These are phyloP conservation scores for Geosmithia flava DNA, from an alignment of 2,329 filamentous ascomycete species.

Conservation along the genomic window DNA sequence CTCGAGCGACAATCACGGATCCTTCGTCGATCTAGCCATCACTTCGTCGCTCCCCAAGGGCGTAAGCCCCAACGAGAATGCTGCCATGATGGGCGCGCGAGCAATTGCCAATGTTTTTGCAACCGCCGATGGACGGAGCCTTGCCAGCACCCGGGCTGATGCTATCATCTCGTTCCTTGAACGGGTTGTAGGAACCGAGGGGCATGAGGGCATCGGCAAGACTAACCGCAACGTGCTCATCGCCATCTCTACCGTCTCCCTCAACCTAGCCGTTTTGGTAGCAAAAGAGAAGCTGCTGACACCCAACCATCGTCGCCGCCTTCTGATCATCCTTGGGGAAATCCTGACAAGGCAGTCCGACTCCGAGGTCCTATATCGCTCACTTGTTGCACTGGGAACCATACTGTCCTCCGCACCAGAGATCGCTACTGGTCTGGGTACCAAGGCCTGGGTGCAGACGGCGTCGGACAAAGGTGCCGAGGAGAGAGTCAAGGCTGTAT, in stretches of 20 bases:
- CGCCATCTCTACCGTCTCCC: conserved; percentile 67
- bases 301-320: conserved; percentile 18
- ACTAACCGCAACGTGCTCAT: conserved; percentile 71
- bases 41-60: conserved; percentile 29
- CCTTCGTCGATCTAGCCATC: conserved; percentile 45
- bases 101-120: conserved; percentile 75
- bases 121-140: conserved; percentile 55
- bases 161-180: conserved; percentile 51
- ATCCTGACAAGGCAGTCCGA: conserved; percentile 59
- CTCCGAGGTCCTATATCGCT: conserved; percentile 71
- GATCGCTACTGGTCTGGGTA: conserved; percentile 27
- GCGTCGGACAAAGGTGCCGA: conserved; percentile 32
- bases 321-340: conserved; percentile 49
- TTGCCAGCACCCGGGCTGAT: conserved; percentile 47
- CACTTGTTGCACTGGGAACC: conserved; percentile 74
- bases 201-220: conserved; percentile 33
- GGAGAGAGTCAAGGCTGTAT: conserved; percentile 31
- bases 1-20: conserved; percentile 35
- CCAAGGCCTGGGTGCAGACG: conserved; percentile 24
- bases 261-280: conserved; percentile 75
- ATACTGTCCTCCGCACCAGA: conserved; percentile 39
- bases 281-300: conserved; percentile 26
- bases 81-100: conserved; percentile 76
- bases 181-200: conserved; percentile 40
- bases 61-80: conserved; percentile 57